Base-by-base conservation (phyloP, 345 rosid species). In the Eucalyptus polybractea region DNA sequence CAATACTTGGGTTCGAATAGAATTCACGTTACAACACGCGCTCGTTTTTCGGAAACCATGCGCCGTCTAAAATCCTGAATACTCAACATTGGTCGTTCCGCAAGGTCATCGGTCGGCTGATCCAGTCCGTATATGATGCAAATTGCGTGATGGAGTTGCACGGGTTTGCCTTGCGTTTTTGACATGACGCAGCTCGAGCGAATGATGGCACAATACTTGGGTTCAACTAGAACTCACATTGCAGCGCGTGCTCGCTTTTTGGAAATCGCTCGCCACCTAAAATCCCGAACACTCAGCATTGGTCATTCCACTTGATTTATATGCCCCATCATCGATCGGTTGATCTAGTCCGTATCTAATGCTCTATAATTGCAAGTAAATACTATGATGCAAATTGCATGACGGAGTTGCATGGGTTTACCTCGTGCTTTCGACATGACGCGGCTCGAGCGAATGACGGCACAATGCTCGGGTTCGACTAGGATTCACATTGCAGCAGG, bases 291-390 rank as follows among this genome's bases (percentile, higher is more conserved):
- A 7, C 76, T 65, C 10, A 13, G 17, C 37, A 8, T 65, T 67
- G 76, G 40, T n/a, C 40, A 7, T n/a, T 13, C 40, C 10, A 67
- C 76, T 7, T 8, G 76, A 15, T 33, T n/a, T n/a, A n/a, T 31
- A 15, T 16, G 21, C 56, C 40, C 76, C 5, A 6, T 67, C 76
- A 67, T 14, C 3, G 6, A 14, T 67, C 40, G 40, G 21, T 17
- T 4, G 40, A 67, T 67, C 40, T 1, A 0, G 6, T 67, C 10
- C 8, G 19, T 0, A 65, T 65, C 37, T 13, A 1, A 65, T 65
- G 37, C 9, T n/a, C 33, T n/a, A 29, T n/a, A n/a, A 65, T 65
- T n/a, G 37, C 19, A 13, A 65, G 29, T 14, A 29, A 65, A 7
- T 65, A 14, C 76, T 65, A n/a, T 13, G 16, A 29, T 7, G 72